Evolutionary conservation across 2,329 filamentous ascomycete genomes (phyloP).

Genomic region (Alternaria rosae): DNA sequence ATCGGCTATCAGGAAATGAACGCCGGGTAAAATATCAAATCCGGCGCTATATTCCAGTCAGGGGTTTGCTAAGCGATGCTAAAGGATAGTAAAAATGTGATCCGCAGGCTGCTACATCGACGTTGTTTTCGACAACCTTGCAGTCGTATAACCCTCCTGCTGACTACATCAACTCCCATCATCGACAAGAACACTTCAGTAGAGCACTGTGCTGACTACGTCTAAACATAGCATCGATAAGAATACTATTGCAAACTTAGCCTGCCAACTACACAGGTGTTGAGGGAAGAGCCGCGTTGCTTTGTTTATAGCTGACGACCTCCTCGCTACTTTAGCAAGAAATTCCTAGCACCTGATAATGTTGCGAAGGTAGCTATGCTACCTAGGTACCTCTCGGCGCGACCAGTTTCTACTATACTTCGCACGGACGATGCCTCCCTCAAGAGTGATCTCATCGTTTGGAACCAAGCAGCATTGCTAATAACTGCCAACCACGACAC

Average conservation of each 20-base stretch:
- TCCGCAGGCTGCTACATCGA: not conserved
- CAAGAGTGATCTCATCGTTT: rapidly evolving
- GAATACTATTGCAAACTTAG: not conserved
- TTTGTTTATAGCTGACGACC: not conserved
- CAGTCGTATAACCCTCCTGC: not conserved
- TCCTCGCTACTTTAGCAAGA: not conserved
- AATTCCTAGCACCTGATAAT: not conserved
- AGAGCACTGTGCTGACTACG: not conserved
- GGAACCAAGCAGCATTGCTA: not conserved
- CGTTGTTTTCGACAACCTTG: not conserved
- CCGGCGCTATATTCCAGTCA: too few relatives aligned
- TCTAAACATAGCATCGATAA: not conserved
- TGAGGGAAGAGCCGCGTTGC: not conserved
- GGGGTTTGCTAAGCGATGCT: too few relatives aligned
- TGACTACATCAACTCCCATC: not conserved
- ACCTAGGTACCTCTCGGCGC: rapidly evolving
- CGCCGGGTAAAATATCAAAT: too few relatives aligned
- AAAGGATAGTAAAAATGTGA: not conserved
- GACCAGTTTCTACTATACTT: not conserved
- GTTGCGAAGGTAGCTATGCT: not conserved
- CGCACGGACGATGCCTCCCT: not conserved
- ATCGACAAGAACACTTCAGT: not conserved
- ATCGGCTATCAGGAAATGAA: too few relatives aligned
- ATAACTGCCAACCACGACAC: rapidly evolving
- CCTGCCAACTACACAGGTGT: not conserved